A percentile compares a stretch with the other conserved stretches of the same genome.
phyloP scores from a whole-genome alignment of 352 stramenopile species.

The Globisporangium iwayamae region DNA sequence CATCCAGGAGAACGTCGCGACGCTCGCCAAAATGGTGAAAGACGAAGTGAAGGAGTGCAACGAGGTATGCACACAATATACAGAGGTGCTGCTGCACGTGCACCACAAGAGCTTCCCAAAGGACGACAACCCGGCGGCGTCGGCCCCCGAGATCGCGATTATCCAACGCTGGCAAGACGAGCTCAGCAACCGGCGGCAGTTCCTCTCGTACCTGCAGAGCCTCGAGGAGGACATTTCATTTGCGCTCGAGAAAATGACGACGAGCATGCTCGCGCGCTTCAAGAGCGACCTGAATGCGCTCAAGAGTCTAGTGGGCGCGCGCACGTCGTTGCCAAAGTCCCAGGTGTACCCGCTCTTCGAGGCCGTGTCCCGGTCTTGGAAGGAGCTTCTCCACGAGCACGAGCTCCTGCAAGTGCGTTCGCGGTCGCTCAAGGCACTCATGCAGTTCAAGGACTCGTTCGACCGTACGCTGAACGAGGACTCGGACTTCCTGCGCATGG shows the following conservation, averaged over 20 bases:
- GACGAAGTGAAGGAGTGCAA: slow-evolving; percentile 62
- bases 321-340: slow-evolving; percentile 89
- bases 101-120: slow-evolving; percentile 43
- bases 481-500: slow-evolving; percentile 49
- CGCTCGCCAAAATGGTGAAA: slow-evolving; percentile 45
- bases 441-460: slow-evolving; percentile 79
- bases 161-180: slow-evolving; percentile 89
- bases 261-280: slow-evolving; percentile 62
- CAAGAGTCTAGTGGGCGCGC: slow-evolving; percentile 80
- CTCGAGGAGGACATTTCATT: slow-evolving; percentile 91
- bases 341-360: slow-evolving; percentile 95
- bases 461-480: slow-evolving; percentile 48
- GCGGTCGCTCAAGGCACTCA: slow-evolving; percentile 55
- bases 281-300: slow-evolving; percentile 60
- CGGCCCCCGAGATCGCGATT: slow-evolving; percentile 26
- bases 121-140: not conserved
- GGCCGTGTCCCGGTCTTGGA: slow-evolving; percentile 81
- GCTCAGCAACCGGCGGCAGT: slow-evolving; percentile 89
- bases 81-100: slow-evolving; percentile 70
- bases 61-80: slow-evolving; percentile 78
- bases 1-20: slow-evolving; percentile 51
- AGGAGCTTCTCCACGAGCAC: slow-evolving; percentile 70
- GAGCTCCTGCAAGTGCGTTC: slow-evolving; percentile 69
- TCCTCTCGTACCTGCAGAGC: slow-evolving; percentile 88
- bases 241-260: slow-evolving; percentile 74